phyloP scores from a whole-genome alignment of 1,284 basidiomycete species.

The Tylopilus sp. region DNA sequence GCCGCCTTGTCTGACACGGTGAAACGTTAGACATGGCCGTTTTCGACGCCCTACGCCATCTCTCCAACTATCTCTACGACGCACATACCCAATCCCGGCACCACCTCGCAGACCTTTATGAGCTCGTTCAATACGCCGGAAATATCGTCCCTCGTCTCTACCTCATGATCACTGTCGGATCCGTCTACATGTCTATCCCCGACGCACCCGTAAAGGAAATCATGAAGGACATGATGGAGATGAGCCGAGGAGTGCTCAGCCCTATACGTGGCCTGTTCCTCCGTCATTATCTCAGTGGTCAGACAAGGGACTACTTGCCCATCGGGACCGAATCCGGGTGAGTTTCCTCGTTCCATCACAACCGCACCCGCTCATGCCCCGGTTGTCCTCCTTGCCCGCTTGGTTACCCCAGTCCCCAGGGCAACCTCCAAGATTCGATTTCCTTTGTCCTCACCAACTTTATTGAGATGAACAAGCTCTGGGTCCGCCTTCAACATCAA shows the following conservation, averaged over 20 bases:
- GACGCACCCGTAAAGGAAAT: slow-evolving; percentile 96
- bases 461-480: slow-evolving; percentile 98
- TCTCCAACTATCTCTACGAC: slow-evolving; percentile 93
- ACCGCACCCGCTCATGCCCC: not conserved
- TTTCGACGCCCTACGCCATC: slow-evolving; percentile 88
- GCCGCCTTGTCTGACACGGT: not conserved
- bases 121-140: slow-evolving; percentile 94
- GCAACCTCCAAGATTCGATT: slow-evolving; percentile 90
- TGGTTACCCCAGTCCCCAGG: slow-evolving; percentile 68
- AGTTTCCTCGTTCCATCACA: slow-evolving; percentile 23
- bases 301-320: slow-evolving; percentile 92
- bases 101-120: slow-evolving; percentile 94
- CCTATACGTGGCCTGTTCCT: slow-evolving; percentile 91
- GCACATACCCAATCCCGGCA: slow-evolving; percentile 86
- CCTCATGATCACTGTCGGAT: slow-evolving; percentile 97
- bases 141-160: slow-evolving; percentile 93
- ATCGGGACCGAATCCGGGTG: slow-evolving; percentile 81
- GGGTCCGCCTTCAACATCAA: slow-evolving; percentile 95
- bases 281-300: slow-evolving; percentile 90
- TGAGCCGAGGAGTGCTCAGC: slow-evolving; percentile 92
- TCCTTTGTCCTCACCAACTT: slow-evolving; percentile 95
- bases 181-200: slow-evolving; percentile 95
- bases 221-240: slow-evolving; percentile 99
- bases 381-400: no score
- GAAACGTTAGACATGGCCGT: slow-evolving; percentile 82